These are phyloP conservation scores for Penicillium aurantiogriseum DNA, from an alignment of 2,329 filamentous ascomycete genomes.

Conservation along the genomic window DNA sequence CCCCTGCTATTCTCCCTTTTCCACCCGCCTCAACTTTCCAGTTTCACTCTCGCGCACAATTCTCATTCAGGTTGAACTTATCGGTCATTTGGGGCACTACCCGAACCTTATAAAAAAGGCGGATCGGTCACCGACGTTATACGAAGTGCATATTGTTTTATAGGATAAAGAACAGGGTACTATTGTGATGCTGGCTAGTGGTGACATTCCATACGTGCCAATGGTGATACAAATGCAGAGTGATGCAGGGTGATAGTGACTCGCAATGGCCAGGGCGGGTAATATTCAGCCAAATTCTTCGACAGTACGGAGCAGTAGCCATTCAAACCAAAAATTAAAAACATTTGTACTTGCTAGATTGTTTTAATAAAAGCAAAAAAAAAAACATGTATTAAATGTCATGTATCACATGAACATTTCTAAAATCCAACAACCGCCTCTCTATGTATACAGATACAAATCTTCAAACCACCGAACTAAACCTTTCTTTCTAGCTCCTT, in stretches of 20 bases:
- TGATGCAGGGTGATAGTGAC: too few relatives aligned
- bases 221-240: too few relatives aligned
- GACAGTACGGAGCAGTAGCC: not conserved
- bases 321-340: constrained; percentile 34
- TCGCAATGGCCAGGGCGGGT: too few relatives aligned
- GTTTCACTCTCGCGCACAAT: too few relatives aligned
- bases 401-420: constrained; percentile 15
- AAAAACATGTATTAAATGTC: constrained; percentile 16
- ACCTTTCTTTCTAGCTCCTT: constrained; percentile 34
- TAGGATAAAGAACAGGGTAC: not conserved
- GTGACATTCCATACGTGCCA: too few relatives aligned
- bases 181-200: not conserved
- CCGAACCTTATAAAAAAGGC: not conserved
- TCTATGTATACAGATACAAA: constrained; percentile 26
- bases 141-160: not conserved
- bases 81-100: not conserved
- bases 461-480: constrained; percentile 18
- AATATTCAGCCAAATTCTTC: not conserved
- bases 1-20: too few relatives aligned
- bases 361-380: not conserved
- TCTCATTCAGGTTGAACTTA: not conserved
- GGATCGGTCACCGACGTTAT: not conserved
- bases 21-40: too few relatives aligned
- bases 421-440: constrained; percentile 17
- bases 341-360: not conserved